Percentiles rank a stretch among this genome's conserved stretches.
Conservation (phyloP, 140 eudicot species). For the Ambrosia hybrid region DNA sequence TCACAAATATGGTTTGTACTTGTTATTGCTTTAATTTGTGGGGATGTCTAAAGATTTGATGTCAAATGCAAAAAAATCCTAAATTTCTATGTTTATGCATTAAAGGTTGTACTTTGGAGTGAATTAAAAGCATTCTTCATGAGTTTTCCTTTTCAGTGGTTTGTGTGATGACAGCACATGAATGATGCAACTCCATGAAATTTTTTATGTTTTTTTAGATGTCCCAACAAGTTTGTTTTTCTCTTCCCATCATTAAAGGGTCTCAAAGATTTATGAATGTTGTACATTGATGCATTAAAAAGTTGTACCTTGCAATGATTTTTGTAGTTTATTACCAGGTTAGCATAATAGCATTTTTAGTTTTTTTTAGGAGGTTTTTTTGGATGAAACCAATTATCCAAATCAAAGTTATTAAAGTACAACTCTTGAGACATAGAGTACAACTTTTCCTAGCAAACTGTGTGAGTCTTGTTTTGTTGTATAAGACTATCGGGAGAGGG, state of each 20-base stretch:
- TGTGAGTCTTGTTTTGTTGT: background rate
- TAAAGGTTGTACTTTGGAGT: conserved; percentile 27
- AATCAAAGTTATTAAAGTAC: conserved; percentile 15
- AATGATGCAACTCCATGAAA: no score
- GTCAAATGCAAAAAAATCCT: conserved; percentile 19
- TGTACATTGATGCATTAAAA: conserved; percentile 20
- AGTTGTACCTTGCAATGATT: conserved; percentile 19
- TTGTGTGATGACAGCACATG: background rate
- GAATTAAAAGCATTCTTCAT: conserved; percentile 27
- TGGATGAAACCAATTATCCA: background rate
- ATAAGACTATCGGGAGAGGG: no score
- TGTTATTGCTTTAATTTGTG: conserved; percentile 20
- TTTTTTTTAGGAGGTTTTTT: conserved; percentile 6
- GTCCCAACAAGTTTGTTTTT: no score
- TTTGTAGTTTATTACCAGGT: conserved; percentile 24
- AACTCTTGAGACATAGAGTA: conserved; percentile 7
- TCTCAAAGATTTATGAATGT: background rate
- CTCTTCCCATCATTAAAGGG: no score
- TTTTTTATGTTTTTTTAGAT: no score
- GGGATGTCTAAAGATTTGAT: conserved; percentile 29
- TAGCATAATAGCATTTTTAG: conserved; percentile 13
- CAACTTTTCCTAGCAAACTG: conserved; percentile 4
- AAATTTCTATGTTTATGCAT: conserved; percentile 23
- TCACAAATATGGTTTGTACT: conserved; percentile 33
- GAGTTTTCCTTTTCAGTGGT: background rate